These are phyloP conservation scores for Diaporthe aspalathi DNA, from an alignment of 2,329 filamentous ascomycete species.

Conservation along the genomic window DNA sequence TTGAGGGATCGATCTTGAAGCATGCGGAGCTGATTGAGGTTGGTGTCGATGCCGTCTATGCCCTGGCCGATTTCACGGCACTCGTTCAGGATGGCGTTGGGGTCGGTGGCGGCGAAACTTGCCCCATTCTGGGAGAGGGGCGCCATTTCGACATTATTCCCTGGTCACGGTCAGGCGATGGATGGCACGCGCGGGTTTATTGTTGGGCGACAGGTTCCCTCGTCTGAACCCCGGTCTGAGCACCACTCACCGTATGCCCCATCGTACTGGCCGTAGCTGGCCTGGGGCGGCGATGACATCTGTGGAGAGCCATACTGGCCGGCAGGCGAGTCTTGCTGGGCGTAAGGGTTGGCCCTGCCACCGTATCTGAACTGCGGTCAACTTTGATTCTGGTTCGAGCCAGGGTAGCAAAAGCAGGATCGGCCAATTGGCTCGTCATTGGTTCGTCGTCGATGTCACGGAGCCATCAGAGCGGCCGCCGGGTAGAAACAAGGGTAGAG, in stretches of 20 bases:
- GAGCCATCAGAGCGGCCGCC: background rate
- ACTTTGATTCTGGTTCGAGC: slow-evolving; percentile 29
- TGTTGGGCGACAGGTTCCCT: background rate
- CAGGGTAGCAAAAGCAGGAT: background rate
- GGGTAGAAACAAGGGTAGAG: slow-evolving; percentile 34
- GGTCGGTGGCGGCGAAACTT: slow-evolving; percentile 64
- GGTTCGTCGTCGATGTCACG: background rate
- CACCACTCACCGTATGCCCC: slow-evolving; percentile 22
- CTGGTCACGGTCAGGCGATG: slow-evolving; percentile 22
- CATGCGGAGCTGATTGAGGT: slow-evolving; percentile 77
- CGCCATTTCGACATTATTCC: slow-evolving; percentile 75
- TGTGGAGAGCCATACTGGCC: slow-evolving; percentile 51
- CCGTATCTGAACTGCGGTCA: slow-evolving; percentile 63
- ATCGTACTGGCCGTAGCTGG: slow-evolving; percentile 33
- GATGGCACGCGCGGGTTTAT: background rate
- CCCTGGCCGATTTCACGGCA: slow-evolving; percentile 83
- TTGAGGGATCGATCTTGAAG: slow-evolving; percentile 79
- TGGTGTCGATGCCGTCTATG: slow-evolving; percentile 78
- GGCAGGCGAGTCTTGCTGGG: slow-evolving; percentile 57
- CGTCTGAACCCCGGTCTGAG: background rate
- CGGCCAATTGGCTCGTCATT: background rate
- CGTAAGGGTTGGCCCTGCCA: slow-evolving; percentile 67
- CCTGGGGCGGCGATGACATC: slow-evolving; percentile 16
- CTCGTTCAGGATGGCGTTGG: slow-evolving; percentile 85
- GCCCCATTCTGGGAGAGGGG: slow-evolving; percentile 67